Evolutionary conservation across 805 yeast genomes (phyloP).

Genomic region (Candida rishiriensis): DNA sequence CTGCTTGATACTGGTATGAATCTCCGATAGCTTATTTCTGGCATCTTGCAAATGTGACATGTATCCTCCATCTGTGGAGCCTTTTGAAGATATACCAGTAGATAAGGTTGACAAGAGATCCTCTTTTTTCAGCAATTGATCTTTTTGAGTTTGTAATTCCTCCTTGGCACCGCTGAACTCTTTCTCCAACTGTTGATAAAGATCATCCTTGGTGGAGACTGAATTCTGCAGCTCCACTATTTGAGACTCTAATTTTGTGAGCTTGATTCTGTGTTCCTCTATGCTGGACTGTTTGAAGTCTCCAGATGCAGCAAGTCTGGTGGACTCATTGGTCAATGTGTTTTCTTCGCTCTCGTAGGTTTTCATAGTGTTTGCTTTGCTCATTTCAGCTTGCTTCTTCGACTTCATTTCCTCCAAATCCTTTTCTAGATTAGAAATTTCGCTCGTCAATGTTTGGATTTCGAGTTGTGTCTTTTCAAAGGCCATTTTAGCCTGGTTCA

Average conservation of each 20-base stretch:
- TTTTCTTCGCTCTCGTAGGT: conserved; percentile 56
- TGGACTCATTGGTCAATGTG: conserved; percentile 53
- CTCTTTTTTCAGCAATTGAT: conserved; percentile 53
- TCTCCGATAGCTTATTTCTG: conserved; percentile 49
- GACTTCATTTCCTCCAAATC: conserved; percentile 53
- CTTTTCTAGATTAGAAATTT: conserved; percentile 52
- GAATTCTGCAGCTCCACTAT: conserved; percentile 23
- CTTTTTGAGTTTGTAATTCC: conserved; percentile 41
- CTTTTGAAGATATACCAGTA: conserved; percentile 86
- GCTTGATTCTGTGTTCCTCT: conserved; percentile 45
- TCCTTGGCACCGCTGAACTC: conserved; percentile 42
- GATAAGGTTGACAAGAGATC: conserved; percentile 77
- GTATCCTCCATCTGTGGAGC: conserved; percentile 74
- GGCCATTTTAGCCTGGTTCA: conserved; percentile 37
- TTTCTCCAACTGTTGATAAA: conserved; percentile 38
- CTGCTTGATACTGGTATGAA: conserved; percentile 54
- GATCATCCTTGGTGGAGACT: conserved; percentile 26
- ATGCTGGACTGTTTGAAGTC: conserved; percentile 55
- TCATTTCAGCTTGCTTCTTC: conserved; percentile 53
- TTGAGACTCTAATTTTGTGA: conserved; percentile 29
- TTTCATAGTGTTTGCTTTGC: conserved; percentile 56
- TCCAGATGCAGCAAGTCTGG: conserved; percentile 61
- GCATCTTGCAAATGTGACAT: conserved; percentile 62
- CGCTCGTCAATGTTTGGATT: conserved; percentile 45
- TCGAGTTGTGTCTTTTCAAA: conserved; percentile 39